phyloP scores from a whole-genome alignment of 1,284 basidiomycete species.

The Cryptococcus sp. region DNA sequence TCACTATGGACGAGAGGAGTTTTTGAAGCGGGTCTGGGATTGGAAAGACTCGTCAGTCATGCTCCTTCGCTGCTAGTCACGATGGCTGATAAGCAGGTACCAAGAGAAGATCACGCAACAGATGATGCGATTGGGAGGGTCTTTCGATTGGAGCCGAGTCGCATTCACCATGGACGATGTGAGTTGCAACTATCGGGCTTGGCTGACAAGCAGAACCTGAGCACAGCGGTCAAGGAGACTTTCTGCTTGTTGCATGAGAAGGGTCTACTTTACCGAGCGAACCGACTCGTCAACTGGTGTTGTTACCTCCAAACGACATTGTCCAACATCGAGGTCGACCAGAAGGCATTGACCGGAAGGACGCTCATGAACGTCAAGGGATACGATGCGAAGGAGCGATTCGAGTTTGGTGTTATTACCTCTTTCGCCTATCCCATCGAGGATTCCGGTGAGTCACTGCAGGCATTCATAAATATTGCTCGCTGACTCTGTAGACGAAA shows the following conservation, averaged over 20 bases:
- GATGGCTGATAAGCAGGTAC: constrained; percentile 50
- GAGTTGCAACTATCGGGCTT: constrained; percentile 18
- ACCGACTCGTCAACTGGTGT: constrained; percentile 98
- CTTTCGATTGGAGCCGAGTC: constrained; percentile 87
- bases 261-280: constrained; percentile 91
- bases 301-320: constrained; percentile 91
- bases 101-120: constrained; percentile 87
- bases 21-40: constrained; percentile 85
- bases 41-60: constrained; percentile 88
- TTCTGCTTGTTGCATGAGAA: constrained; percentile 91
- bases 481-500: constrained; percentile 60
- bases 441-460: constrained; percentile 57
- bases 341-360: constrained; percentile 82
- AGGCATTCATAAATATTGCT: neutral
- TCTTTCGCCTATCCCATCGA: constrained; percentile 93
- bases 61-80: too few relatives aligned
- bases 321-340: constrained; percentile 96
- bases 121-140: constrained; percentile 81
- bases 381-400: constrained; percentile 87
- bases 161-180: constrained; percentile 96
- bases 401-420: constrained; percentile 96
- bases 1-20: constrained; percentile 88
- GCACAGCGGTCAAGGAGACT: constrained; percentile 83
- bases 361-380: constrained; percentile 88
- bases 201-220: constrained; percentile 54